phyloP scores from a whole-genome alignment of 345 rosid genomes.

The Physaria fendleri region DNA sequence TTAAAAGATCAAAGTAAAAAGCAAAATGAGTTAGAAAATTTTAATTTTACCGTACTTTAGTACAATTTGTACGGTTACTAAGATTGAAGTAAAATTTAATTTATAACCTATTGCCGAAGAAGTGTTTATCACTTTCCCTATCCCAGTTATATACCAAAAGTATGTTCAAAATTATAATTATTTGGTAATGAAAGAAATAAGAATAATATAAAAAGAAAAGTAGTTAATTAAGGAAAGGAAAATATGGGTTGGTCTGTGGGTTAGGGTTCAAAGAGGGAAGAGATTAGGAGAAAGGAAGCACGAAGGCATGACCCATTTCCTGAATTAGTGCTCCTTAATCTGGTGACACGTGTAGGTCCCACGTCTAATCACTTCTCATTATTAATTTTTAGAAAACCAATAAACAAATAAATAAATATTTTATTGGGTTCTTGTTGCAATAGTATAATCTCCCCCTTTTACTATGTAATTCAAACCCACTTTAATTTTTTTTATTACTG shows the following conservation, averaged over 20 bases:
- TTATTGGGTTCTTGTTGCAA: neutral
- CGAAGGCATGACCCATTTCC: slow-evolving; percentile 27
- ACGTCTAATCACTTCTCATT: slow-evolving; percentile 18
- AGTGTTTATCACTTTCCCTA: neutral
- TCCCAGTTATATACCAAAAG: neutral
- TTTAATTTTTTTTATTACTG: neutral
- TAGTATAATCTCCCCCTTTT: neutral
- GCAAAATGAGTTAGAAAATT: neutral
- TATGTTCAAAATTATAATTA: neutral
- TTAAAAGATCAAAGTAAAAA: neutral
- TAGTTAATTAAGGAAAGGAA: neutral
- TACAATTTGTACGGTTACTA: neutral
- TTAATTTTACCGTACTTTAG: neutral
- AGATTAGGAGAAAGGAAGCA: slow-evolving; percentile 33
- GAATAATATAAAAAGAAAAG: neutral
- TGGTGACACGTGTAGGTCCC: slow-evolving; percentile 33
- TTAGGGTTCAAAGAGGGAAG: slow-evolving; percentile 35
- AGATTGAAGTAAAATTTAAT: neutral
- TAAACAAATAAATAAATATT: neutral
- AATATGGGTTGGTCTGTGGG: slow-evolving; percentile 33
- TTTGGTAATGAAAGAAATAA: neutral
- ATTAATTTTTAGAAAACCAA: neutral
- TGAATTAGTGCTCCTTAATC: slow-evolving; percentile 32
- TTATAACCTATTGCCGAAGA: neutral
- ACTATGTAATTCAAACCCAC: neutral